phyloP scores from a whole-genome alignment of 2,329 filamentous ascomycete species.

The Penicillium sp. region DNA sequence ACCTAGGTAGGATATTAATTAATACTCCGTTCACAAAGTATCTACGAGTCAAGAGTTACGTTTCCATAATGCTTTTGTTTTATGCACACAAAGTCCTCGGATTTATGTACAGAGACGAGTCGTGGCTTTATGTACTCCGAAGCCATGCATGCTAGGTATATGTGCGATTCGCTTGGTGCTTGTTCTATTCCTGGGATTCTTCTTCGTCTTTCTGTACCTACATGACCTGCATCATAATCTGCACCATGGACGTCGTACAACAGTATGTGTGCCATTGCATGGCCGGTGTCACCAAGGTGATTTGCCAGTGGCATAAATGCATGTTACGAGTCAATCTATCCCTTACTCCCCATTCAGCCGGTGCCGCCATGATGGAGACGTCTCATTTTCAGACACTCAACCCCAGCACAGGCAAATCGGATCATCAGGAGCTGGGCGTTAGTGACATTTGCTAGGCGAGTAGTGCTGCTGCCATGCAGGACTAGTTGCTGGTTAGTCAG shows the following conservation, averaged over 20 bases:
- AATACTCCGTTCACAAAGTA: not conserved
- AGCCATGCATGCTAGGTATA: too few relatives aligned
- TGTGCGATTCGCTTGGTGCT: too few relatives aligned
- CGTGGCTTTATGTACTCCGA: not conserved
- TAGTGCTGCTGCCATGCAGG: not conserved
- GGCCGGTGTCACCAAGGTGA: too few relatives aligned
- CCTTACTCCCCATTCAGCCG: not conserved
- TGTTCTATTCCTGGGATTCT: too few relatives aligned
- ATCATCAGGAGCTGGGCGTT: not conserved
- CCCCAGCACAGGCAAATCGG: not conserved
- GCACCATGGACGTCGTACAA: too few relatives aligned
- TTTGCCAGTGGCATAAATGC: too few relatives aligned
- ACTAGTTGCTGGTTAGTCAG: not conserved
- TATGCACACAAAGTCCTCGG: not conserved
- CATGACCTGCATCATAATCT: not conserved
- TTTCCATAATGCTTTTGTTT: not conserved
- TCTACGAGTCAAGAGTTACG: not conserved
- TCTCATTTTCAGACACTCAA: not conserved
- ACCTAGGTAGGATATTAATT: not conserved
- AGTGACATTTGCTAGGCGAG: too few relatives aligned
- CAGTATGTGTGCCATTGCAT: too few relatives aligned
- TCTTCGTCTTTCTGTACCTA: too few relatives aligned
- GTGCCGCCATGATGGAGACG: not conserved
- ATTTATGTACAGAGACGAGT: not conserved
- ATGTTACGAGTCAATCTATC: not conserved